phyloP scores from a whole-genome alignment of 2,329 filamentous ascomycete genomes.

The Colletotrichum sansevieriae region DNA sequence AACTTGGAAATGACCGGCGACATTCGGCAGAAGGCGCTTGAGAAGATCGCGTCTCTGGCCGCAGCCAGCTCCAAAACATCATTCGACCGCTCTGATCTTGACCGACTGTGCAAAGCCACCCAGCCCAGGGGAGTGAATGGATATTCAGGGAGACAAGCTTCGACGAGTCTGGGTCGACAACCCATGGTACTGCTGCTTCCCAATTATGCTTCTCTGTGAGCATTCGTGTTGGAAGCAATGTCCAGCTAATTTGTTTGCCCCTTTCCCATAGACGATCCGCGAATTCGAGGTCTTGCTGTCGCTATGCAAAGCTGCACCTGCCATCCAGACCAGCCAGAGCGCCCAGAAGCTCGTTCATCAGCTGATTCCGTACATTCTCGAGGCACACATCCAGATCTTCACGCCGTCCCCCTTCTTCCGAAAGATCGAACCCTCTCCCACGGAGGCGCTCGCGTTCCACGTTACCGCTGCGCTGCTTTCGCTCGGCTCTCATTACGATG shows the following conservation, averaged over 20 bases:
- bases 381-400: slow-evolving; percentile 85
- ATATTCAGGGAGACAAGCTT: slow-evolving; percentile 52
- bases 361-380: slow-evolving; percentile 85
- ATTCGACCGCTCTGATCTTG: slow-evolving; percentile 74
- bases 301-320: slow-evolving; percentile 88
- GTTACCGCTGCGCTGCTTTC: slow-evolving; percentile 86
- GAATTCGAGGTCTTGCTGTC: slow-evolving; percentile 94
- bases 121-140: slow-evolving; percentile 64
- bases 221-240: background rate
- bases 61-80: slow-evolving; percentile 65
- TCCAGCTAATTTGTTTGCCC: slow-evolving; percentile 14
- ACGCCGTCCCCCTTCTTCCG: slow-evolving; percentile 85
- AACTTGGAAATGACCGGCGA: slow-evolving; percentile 62
- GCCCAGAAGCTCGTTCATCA: slow-evolving; percentile 85
- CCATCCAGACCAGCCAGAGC: slow-evolving; percentile 76
- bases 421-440: slow-evolving; percentile 87
- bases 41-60: slow-evolving; percentile 75
- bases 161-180: slow-evolving; percentile 62
- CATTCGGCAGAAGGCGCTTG: slow-evolving; percentile 72
- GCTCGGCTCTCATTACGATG: slow-evolving; percentile 79
- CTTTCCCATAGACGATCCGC: slow-evolving; percentile 74
- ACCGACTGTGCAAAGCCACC: slow-evolving; percentile 71
- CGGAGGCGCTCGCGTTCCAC: slow-evolving; percentile 84
- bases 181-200: slow-evolving; percentile 67
- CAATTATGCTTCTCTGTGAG: slow-evolving; percentile 1